Evolutionary conservation across 352 stramenopile species (phyloP).

Genomic region (Globisporangium cystogenes): DNA sequence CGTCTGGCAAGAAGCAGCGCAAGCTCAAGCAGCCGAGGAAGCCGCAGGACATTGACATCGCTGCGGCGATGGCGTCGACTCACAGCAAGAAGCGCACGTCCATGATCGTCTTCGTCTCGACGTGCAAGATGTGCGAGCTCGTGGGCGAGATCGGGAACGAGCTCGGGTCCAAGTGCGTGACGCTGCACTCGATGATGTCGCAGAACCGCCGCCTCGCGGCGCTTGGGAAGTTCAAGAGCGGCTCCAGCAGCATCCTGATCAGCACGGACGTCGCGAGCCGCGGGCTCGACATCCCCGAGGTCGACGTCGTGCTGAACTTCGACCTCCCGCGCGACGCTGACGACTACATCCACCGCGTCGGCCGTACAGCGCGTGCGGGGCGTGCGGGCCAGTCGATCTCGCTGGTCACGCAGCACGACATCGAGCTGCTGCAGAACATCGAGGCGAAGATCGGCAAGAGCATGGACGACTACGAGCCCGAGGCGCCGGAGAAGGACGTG

Average conservation of each 20-base stretch:
- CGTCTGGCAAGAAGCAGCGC: slow-evolving; percentile 7
- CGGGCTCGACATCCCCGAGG: slow-evolving; percentile 96
- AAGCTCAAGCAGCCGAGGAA: slow-evolving; percentile 8
- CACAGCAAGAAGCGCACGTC: slow-evolving; percentile 44
- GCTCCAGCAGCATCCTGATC: slow-evolving; percentile 83
- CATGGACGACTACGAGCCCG: too few relatives aligned
- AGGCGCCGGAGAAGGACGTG: too few relatives aligned
- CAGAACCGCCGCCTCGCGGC: slow-evolving; percentile 97
- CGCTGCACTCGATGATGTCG: slow-evolving; percentile 98
- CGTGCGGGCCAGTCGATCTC: slow-evolving; percentile 92
- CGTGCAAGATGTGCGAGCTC: slow-evolving; percentile 93
- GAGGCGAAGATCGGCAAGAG: too few relatives aligned
- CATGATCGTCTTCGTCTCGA: slow-evolving; percentile 97
- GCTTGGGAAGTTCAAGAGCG: slow-evolving; percentile 97
- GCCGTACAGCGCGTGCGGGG: slow-evolving; percentile 95
- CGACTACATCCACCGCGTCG: slow-evolving; percentile 99
- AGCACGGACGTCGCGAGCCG: slow-evolving; percentile 88
- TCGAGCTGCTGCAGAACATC: slow-evolving; percentile 98
- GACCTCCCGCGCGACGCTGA: slow-evolving; percentile 98
- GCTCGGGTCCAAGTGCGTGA: slow-evolving; percentile 97
- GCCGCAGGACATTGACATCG: slow-evolving; percentile 10
- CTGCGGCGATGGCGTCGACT: slow-evolving; percentile 2
- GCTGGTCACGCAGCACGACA: slow-evolving; percentile 98
- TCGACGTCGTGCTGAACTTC: slow-evolving; percentile 99
- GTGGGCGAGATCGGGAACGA: slow-evolving; percentile 95